Evolutionary conservation across 164 flowering plant genomes (phyloP).

Genomic region (Berberis thunbergii): DNA sequence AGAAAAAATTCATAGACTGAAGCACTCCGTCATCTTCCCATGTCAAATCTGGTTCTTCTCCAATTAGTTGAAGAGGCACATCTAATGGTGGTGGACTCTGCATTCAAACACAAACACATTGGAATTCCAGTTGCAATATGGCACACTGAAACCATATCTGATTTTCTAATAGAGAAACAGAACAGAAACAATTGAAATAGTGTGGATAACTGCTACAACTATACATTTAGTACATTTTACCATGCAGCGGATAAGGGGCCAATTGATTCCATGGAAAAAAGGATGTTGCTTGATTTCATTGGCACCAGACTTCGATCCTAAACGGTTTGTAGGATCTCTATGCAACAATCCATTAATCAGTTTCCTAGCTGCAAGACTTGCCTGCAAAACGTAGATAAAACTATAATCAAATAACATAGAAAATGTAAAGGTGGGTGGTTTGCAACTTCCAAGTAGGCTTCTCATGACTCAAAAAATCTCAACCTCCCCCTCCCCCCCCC

Average conservation of each 20-base stretch:
- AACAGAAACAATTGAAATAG: too few species aligned
- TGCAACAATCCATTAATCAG: conserved; percentile 70
- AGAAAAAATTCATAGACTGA: conserved; percentile 49
- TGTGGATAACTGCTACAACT: too few species aligned
- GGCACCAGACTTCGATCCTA: conserved; percentile 79
- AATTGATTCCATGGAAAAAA: conserved; percentile 84
- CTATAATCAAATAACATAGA: background rate
- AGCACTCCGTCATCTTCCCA: conserved; percentile 69
- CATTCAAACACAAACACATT: conserved; percentile 13
- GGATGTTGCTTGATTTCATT: conserved; percentile 86
- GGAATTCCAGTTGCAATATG: background rate
- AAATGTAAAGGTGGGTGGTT: background rate
- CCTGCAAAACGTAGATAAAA: conserved; percentile 31
- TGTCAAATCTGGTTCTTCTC: conserved; percentile 34
- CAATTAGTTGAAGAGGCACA: conserved; percentile 54
- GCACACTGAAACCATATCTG: too few species aligned
- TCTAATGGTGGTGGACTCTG: conserved; percentile 81
- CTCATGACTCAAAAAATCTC: too few species aligned
- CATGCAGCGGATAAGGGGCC: conserved; percentile 97
- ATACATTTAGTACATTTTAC: conserved; percentile 16
- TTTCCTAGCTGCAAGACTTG: conserved; percentile 74
- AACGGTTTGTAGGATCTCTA: conserved; percentile 63
- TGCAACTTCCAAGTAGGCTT: too few species aligned
- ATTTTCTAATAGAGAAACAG: too few species aligned
- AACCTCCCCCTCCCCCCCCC: too few species aligned